A percentile compares a stretch with the other conserved stretches of the same genome.
phyloP scores from a whole-genome alignment of 331 rosid species.

The Ulmus americana region DNA sequence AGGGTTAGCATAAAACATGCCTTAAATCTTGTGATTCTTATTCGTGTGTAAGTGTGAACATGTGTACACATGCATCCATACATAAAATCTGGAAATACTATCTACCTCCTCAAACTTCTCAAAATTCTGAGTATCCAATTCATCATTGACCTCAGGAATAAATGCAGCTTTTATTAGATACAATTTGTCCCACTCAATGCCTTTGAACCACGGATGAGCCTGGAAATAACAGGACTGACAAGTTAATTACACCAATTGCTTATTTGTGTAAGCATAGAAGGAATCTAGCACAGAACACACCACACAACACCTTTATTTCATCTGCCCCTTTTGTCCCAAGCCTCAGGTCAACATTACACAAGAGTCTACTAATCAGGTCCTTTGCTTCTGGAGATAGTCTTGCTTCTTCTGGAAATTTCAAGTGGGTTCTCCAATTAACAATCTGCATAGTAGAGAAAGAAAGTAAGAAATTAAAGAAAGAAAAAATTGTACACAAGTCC shows the following conservation, averaged over 20 bases:
- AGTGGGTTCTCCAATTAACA: conserved; percentile 90
- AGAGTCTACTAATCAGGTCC: conserved; percentile 77
- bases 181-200: conserved; percentile 81
- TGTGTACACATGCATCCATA: conserved; percentile 9
- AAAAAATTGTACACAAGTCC: not conserved
- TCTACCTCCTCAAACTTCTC: conserved; percentile 96
- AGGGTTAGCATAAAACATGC: conserved; percentile 20
- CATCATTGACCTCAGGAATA: conserved; percentile 96
- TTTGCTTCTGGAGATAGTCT: conserved; percentile 82
- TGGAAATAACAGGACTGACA: conserved; percentile 33
- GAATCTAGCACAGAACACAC: conserved; percentile 51
- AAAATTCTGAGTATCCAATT: conserved; percentile 94
- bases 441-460: conserved; percentile 56
- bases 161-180: conserved; percentile 95
- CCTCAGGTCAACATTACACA: conserved; percentile 91
- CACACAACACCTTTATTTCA: conserved; percentile 93
- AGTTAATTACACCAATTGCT: conserved; percentile 27
- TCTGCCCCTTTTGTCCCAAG: conserved; percentile 93
- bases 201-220: conserved; percentile 96
- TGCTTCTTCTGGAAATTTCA: conserved; percentile 98
- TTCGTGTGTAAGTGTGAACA: not conserved
- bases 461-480: not conserved
- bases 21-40: conserved; percentile 17
- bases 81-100: not conserved
- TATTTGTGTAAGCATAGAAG: conserved; percentile 21